Evolutionary conservation across 2,329 filamentous ascomycete genomes (phyloP).

Genomic region (Colletotrichum viniferum): DNA sequence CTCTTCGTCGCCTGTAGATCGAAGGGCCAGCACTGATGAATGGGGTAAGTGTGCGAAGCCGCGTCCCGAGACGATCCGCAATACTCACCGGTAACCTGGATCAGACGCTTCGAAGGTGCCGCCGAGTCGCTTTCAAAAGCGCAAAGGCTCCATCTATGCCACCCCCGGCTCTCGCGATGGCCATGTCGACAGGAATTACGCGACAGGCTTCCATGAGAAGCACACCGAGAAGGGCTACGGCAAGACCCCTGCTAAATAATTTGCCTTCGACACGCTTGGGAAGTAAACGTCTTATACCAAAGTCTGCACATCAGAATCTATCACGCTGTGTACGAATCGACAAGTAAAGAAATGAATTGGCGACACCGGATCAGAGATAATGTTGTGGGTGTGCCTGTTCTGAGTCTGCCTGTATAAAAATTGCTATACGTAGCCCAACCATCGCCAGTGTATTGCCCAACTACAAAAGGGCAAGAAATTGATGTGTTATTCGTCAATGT

Average conservation of each 20-base stretch:
- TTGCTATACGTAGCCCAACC: constrained; percentile 1
- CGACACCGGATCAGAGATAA: not conserved
- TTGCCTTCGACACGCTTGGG: not conserved
- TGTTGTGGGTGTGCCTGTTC: not conserved
- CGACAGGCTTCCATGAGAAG: constrained; percentile 65
- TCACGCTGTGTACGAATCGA: not conserved
- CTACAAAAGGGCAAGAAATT: not conserved
- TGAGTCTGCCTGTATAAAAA: constrained; percentile 5
- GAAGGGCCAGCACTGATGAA: constrained; percentile 47
- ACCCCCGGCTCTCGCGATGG: constrained; percentile 69
- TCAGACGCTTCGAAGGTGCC: constrained; percentile 70
- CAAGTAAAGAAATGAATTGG: not conserved
- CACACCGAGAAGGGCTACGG: constrained; percentile 55
- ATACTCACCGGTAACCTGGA: constrained; percentile 3
- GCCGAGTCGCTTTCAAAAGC: constrained; percentile 71
- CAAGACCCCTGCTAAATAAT: constrained; percentile 31
- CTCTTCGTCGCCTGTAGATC: constrained; percentile 31
- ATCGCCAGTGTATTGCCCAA: not conserved
- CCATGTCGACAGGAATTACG: constrained; percentile 64
- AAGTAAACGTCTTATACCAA: not conserved
- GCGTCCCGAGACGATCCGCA: not conserved
- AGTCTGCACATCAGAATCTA: not conserved
- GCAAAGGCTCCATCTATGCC: constrained; percentile 71
- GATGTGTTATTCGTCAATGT: constrained; percentile 62
- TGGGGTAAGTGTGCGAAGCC: constrained; percentile 44